Evolutionary conservation across 2,329 filamentous ascomycete species (phyloP).

Genomic region (Aspergillus nomiae): DNA sequence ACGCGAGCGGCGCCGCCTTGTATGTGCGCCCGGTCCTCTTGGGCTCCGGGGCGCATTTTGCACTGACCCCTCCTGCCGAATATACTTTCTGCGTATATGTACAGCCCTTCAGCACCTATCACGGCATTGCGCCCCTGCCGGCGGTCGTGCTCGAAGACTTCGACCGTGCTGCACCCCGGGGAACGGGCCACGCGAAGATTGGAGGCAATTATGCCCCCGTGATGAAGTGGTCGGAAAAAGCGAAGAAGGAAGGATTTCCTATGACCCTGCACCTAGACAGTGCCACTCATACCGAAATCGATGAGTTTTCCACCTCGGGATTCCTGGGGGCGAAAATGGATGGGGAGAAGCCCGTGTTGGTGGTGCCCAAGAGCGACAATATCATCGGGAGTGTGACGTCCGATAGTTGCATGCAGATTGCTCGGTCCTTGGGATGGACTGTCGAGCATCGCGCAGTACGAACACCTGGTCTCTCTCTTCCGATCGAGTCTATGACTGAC

Average conservation of each 20-base stretch:
- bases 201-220: conserved; percentile 43
- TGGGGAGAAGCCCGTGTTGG: conserved; percentile 23
- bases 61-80: conserved; percentile 23
- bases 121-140: neutral
- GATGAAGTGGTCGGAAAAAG: conserved; percentile 32
- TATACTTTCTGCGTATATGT: conserved; percentile 37
- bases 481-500: neutral
- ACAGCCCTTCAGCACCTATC: conserved; percentile 15
- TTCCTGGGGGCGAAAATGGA: conserved; percentile 34
- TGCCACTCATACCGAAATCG: conserved; percentile 32
- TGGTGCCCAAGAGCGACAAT: conserved; percentile 32
- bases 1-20: conserved; percentile 30
- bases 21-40: conserved; percentile 41
- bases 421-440: conserved; percentile 32
- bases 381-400: conserved; percentile 35
- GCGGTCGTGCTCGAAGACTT: conserved; percentile 39
- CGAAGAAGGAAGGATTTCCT: conserved; percentile 31
- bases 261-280: conserved; percentile 40
- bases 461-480: neutral
- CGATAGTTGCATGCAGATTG: conserved; percentile 27
- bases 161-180: conserved; percentile 37
- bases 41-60: conserved; percentile 28
- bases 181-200: conserved; percentile 36
- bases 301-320: conserved; percentile 38
- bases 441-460: conserved; percentile 31